These are phyloP conservation scores for Leccinum boreale DNA, from an alignment of 768 basidiomycete genomes.

Conservation along the genomic window DNA sequence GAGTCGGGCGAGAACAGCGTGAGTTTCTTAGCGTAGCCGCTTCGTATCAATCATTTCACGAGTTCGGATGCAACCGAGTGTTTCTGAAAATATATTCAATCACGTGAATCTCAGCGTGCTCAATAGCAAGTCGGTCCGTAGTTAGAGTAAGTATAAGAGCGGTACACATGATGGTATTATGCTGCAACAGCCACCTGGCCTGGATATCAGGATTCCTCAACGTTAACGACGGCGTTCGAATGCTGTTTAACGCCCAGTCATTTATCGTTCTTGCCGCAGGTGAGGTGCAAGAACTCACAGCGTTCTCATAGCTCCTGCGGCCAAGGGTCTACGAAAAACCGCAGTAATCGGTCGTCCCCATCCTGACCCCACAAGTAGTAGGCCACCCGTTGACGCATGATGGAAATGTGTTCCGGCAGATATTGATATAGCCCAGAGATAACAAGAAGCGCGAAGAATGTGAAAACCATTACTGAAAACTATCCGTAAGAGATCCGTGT, in stretches of 20 bases:
- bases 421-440: conserved; percentile 53
- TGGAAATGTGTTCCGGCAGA: conserved; percentile 55
- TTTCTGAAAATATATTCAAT: neutral
- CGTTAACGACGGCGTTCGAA: neutral
- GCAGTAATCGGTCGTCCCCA: conserved; percentile 32
- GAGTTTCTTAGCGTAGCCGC: neutral
- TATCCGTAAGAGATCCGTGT: conserved; percentile 4
- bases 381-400: conserved; percentile 51
- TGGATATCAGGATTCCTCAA: neutral
- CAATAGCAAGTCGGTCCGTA: neutral
- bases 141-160: neutral
- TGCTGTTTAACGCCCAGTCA: neutral
- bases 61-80: neutral
- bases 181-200: neutral
- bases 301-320: conserved; percentile 22
- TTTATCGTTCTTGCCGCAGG: conserved; percentile 1
- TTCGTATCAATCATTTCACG: neutral
- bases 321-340: conserved; percentile 27
- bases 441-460: conserved; percentile 42
- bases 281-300: conserved; percentile 12
- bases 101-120: neutral
- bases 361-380: conserved; percentile 68
- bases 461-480: conserved; percentile 41
- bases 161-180: neutral
- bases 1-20: neutral